Percentiles rank a stretch among this genome's conserved stretches.
Evolutionary conservation across 257 asterid genomes (phyloP).

Genomic region (Ophiorrhiza pumila): DNA sequence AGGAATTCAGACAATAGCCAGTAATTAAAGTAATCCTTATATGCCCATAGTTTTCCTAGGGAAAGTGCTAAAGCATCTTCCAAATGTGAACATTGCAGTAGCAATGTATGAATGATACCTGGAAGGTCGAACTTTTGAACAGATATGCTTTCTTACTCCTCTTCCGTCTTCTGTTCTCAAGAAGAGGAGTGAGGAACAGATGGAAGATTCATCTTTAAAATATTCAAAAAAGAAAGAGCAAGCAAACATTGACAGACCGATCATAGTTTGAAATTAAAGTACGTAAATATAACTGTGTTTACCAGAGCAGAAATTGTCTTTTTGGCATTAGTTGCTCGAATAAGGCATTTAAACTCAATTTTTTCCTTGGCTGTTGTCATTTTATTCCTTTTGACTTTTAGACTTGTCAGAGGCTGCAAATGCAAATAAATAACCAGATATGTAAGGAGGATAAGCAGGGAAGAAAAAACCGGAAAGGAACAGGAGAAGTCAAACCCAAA

Average conservation of each 20-base stretch:
- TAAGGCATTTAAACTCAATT: conserved; percentile 63
- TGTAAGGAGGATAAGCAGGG: background rate
- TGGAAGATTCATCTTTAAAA: background rate
- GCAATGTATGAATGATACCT: background rate
- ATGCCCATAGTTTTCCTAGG: background rate
- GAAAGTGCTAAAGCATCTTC: background rate
- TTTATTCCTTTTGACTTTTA: conserved; percentile 57
- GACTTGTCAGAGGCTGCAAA: conserved; percentile 72
- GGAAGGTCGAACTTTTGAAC: background rate
- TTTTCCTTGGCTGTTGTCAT: conserved; percentile 61
- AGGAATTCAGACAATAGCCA: background rate
- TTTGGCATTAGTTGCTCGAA: conserved; percentile 82
- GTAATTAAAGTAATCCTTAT: background rate
- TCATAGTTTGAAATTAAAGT: background rate
- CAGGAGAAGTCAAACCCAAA: background rate
- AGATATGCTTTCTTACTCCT: background rate
- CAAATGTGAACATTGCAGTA: background rate
- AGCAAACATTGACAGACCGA: background rate
- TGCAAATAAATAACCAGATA: conserved; percentile 3
- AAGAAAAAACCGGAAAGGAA: background rate
- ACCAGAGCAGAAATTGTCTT: conserved; percentile 71
- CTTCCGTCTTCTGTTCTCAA: background rate
- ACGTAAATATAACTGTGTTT: background rate
- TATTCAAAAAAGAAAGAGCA: background rate
- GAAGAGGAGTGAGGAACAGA: background rate